Evolutionary conservation across 164 flowering plant genomes (phyloP), one percentile per base, ranked within the genome.

Genomic region (Kingdonia uniflora): DNA sequence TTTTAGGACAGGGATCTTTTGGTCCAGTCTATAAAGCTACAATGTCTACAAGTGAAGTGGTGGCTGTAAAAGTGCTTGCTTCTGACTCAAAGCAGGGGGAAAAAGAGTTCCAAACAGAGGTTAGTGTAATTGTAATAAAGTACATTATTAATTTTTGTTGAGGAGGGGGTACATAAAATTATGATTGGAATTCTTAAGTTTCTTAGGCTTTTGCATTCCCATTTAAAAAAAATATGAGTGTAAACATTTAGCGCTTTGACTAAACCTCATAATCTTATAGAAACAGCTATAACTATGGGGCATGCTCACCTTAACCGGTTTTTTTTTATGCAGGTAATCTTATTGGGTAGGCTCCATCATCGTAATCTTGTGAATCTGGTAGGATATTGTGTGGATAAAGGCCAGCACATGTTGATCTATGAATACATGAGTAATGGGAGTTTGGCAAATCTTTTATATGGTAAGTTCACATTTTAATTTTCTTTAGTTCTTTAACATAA

Each of bases 341-440:
- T 94, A 54, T 82, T 94, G 1, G 87, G 86, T 61, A 76, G 99
- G 66, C 74, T 88, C 67, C 99, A 88, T 75, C 99, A 94, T 58
- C 71, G 97, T 42, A 88, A 84, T 76, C 95, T 94, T 59, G 99
- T 89, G 68, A 94, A 94, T 76, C 79, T 94, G 70, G 62, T 94
- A 26, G 99, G 99, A 37, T 89, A 87, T 62, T 94, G 95, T 74
- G 81, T 92, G 19, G 99, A 92, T 70, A 88, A 86, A 77, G 91
- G 97, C 26, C 81, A 81, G 35, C 79, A 50, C 68, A 86, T 92
- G 84, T 66, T 92, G 62, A 54, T 88, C 24, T 94, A 89, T 59
- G 87, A 94, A 74, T 89, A 65, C 71, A 87, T 94, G 97, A 79
- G 92, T 57, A 84, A 83, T 55, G 99, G 99, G 47, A 94, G 97